Evolutionary conservation across 805 yeast genomes (phyloP), one percentile per base, ranked within the genome.

Genomic region (Brettanomyces naardenensis): DNA sequence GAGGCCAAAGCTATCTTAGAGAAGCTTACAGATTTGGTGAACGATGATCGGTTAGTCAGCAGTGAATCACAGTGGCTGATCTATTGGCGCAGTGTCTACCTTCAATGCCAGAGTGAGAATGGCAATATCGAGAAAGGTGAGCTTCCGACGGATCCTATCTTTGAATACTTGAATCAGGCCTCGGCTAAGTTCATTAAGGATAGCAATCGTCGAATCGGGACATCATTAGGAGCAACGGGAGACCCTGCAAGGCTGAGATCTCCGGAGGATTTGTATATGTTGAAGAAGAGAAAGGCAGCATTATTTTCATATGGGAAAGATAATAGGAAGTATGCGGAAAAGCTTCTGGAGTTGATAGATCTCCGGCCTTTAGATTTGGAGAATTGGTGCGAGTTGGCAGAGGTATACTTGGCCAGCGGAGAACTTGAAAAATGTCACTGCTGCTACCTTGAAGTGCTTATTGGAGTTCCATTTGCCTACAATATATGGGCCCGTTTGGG

Each of bases 301-400:
- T 50, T 57, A 4, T 32, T 39, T 20, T 40, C 53, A 46, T 26
- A 44, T 43, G 31, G 63, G 54, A 35, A 44, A 38, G 42, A 48
- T 21, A 36, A 39, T 15, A 63, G 58, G 37, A 61, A 58, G n/a
- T 33, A 33, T 20, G 68, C 85, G 32, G 62, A 66, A 26, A 71
- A 69, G 37, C 65, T 89, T 47, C 62, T 65, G 9, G 69, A 65
- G 26, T 73, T 69, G 45, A 58, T 85, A 37, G 80, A 78, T 38
- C 60, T 69, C 36, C 76, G 73, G 47, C 95, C 97, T 1, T 56
- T 79, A 17, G 97, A 92, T 56, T 64, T 73, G 2, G 78, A 81
- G 44, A 64, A 82, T 2, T 87, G 95, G 95, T 68, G 77, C 34
- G 95, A 85, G 57, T 64, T 88, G 39, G 81, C 78, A 3, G 74